phyloP scores from a whole-genome alignment of 768 basidiomycete genomes.

The Naematelia aurantialba region DNA sequence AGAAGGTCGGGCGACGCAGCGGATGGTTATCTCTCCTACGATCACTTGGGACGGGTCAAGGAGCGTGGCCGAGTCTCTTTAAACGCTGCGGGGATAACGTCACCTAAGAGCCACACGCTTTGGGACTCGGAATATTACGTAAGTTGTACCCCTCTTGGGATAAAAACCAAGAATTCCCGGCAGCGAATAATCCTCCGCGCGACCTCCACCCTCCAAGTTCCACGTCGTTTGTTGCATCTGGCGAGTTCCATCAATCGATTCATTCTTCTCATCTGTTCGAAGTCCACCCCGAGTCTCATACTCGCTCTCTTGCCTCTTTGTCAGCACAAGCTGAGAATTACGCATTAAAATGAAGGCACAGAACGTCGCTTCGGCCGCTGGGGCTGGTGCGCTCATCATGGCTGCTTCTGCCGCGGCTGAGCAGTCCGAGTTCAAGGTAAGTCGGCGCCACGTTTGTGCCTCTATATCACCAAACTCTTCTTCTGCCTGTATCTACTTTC shows the following conservation, averaged over 20 bases:
- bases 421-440: constrained; percentile 36
- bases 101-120: too few relatives aligned
- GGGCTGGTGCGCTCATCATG: constrained; percentile 34
- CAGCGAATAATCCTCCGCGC: not conserved
- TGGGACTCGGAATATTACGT: too few relatives aligned
- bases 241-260: constrained; percentile 7
- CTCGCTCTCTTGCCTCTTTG: too few relatives aligned
- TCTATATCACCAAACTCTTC: not conserved
- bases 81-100: too few relatives aligned
- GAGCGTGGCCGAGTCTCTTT: not conserved
- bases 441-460: not conserved
- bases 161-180: not conserved
- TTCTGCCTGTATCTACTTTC: not conserved
- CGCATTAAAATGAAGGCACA: constrained; percentile 34
- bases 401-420: constrained; percentile 33
- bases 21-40: not conserved
- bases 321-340: too few relatives aligned
- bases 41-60: not conserved
- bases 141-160: too few relatives aligned
- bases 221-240: not conserved
- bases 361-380: constrained; percentile 33
- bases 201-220: not conserved
- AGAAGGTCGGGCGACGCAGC: not conserved
- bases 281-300: too few relatives aligned
- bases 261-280: constrained; percentile 1